Conservation (phyloP, 148 eudicot genomes). For the Spergularia marina region DNA sequence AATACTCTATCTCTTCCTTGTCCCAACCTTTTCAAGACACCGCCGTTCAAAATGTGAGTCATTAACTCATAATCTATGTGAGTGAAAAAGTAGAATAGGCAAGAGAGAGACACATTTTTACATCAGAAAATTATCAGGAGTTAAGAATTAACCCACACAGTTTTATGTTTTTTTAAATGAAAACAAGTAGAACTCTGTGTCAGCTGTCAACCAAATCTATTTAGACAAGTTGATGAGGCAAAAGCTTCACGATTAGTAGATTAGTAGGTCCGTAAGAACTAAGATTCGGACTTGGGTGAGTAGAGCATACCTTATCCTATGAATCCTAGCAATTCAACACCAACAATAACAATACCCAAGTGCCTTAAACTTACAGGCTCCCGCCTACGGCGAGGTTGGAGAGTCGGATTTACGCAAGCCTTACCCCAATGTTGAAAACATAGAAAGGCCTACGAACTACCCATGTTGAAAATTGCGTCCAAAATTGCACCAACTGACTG, state of each 20-base stretch:
- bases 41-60: neutral
- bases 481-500: too few species aligned
- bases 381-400: too few species aligned
- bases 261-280: neutral
- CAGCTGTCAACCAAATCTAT: neutral
- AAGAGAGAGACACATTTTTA: neutral
- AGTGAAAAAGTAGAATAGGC: neutral
- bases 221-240: neutral
- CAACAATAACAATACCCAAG: too few species aligned
- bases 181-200: neutral
- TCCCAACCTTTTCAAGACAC: constrained; percentile 61
- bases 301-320: neutral
- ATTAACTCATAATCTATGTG: neutral
- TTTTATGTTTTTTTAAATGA: neutral
- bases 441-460: too few species aligned
- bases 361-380: too few species aligned
- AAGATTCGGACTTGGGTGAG: neutral
- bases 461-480: too few species aligned
- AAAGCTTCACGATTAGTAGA: neutral
- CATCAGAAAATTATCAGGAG: neutral
- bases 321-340: neutral
- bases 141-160: neutral
- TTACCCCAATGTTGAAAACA: too few species aligned
- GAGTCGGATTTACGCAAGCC: too few species aligned
- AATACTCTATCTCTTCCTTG: constrained; percentile 91